Conservation (phyloP, 768 basidiomycete species). For the Lentinula guzmanii region DNA sequence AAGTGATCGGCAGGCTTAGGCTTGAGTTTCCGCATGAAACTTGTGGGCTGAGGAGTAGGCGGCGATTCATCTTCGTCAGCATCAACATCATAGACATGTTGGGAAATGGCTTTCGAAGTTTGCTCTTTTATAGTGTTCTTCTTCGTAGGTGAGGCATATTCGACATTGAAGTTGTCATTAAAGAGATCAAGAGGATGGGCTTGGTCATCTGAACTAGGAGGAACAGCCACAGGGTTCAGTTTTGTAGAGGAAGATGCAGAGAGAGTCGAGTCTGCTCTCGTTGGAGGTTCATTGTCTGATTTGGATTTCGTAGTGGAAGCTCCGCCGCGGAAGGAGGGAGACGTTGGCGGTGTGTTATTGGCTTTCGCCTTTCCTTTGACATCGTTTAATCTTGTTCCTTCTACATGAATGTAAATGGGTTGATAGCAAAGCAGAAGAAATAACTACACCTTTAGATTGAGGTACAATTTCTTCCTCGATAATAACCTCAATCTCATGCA, state of each 20-base stretch:
- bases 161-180: neutral
- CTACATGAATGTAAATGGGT: neutral
- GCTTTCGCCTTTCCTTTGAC: neutral
- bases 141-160: slow-evolving; percentile 3
- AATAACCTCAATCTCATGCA: neutral
- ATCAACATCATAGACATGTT: neutral
- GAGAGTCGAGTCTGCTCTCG: neutral
- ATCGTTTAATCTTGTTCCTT: neutral
- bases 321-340: neutral
- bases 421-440: neutral
- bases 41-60: neutral
- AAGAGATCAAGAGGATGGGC: neutral
- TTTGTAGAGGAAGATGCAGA: neutral
- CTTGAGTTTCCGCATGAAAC: neutral
- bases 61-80: neutral
- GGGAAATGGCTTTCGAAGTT: neutral
- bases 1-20: neutral
- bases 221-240: neutral
- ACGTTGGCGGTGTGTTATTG: neutral
- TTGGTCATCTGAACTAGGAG: neutral
- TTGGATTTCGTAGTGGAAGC: neutral
- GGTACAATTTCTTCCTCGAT: neutral
- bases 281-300: neutral
- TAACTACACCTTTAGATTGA: neutral
- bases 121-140: neutral